Conservation (phyloP, 257 asterid genomes). For the Nicotiana sylvestris region DNA sequence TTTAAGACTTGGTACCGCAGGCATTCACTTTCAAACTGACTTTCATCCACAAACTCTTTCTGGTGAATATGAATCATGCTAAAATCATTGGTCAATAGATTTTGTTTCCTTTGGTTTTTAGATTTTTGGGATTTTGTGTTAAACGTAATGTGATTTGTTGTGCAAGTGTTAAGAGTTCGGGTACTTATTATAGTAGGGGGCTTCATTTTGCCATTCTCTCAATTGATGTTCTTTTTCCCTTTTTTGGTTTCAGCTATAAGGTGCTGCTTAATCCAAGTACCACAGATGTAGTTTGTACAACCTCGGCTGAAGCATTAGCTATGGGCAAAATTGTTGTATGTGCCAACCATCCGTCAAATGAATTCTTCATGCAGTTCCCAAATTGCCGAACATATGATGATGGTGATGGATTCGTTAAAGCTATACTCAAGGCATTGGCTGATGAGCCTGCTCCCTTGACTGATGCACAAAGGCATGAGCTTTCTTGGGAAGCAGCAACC, state of each 20-base stretch:
- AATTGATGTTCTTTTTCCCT: no score
- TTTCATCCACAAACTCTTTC: no score
- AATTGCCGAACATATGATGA: constrained; percentile 78
- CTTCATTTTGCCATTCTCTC: no score
- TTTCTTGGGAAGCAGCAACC: constrained; percentile 98
- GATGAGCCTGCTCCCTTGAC: constrained; percentile 75
- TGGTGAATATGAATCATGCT: not conserved
- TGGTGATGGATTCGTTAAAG: constrained; percentile 64
- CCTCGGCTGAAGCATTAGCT: constrained; percentile 94
- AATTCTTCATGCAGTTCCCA: constrained; percentile 95
- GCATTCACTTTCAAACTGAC: not conserved
- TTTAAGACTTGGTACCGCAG: not conserved
- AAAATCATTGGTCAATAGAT: not conserved
- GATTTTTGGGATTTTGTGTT: not conserved
- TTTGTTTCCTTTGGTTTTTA: not conserved
- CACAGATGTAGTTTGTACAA: constrained; percentile 96
- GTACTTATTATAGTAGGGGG: not conserved
- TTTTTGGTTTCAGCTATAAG: constrained; percentile 52
- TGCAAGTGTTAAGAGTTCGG: no score
- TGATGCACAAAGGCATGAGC: constrained; percentile 68
- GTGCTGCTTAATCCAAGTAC: constrained; percentile 97
- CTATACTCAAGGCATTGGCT: constrained; percentile 56
- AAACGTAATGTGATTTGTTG: no score
- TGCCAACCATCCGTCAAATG: constrained; percentile 92
- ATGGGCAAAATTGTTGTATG: constrained; percentile 98